Evolutionary conservation across 306 rosid genomes (phyloP).

Genomic region (Neltuma alba): DNA sequence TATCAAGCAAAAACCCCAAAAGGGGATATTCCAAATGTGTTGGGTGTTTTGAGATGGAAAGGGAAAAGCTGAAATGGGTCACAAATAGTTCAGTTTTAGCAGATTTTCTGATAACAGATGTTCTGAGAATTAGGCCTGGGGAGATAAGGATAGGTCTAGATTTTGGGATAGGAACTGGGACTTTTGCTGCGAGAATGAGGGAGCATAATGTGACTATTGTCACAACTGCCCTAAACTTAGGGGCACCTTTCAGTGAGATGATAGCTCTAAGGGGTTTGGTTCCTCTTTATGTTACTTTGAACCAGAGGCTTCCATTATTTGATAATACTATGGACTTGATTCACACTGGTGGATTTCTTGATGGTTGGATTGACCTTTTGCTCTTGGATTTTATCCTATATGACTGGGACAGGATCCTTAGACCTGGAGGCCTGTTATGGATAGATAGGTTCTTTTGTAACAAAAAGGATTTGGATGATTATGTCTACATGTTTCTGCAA

Average conservation of each 20-base stretch:
- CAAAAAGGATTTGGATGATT: conserved; percentile 76
- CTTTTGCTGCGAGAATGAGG: conserved; percentile 95
- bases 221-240: conserved; percentile 80
- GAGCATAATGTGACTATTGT: conserved; percentile 76
- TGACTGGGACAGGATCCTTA: conserved; percentile 88
- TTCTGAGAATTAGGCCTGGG: conserved; percentile 53
- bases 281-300: conserved; percentile 73
- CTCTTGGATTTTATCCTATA: conserved; percentile 76
- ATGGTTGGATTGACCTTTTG: conserved; percentile 87
- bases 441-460: conserved; percentile 79
- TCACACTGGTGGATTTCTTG: conserved; percentile 77
- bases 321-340: conserved; percentile 92
- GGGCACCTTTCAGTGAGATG: conserved; percentile 94
- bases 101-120: conserved; percentile 60
- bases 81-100: conserved; percentile 52
- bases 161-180: conserved; percentile 77
- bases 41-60: conserved; percentile 92
- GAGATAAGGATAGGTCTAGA: conserved; percentile 90
- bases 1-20: conserved; percentile 69
- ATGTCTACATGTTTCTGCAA: conserved; percentile 94
- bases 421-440: conserved; percentile 91
- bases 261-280: conserved; percentile 87
- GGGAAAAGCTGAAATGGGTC: conserved; percentile 86
- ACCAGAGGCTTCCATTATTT: conserved; percentile 81
- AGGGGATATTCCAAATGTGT: conserved; percentile 75